These are phyloP conservation scores for Magnusiomyces ingens DNA, from an alignment of 1,139 yeast genomes.

Conservation along the genomic window DNA sequence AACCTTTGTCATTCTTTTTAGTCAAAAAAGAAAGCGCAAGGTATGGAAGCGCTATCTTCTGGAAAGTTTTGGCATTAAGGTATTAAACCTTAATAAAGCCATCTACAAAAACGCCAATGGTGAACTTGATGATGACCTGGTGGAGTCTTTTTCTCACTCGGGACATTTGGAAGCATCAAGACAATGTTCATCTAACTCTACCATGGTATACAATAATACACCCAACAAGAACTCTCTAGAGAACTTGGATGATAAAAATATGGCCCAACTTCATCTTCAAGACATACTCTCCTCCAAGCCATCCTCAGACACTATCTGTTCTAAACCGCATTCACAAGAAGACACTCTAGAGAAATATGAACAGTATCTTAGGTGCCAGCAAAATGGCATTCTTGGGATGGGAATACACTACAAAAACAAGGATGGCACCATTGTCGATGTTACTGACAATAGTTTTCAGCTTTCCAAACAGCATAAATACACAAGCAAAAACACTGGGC, in stretches of 20 bases:
- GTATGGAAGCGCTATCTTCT: conserved; percentile 11
- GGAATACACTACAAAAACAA: background rate
- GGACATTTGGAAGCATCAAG: background rate
- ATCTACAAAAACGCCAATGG: conserved; percentile 5
- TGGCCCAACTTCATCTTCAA: background rate
- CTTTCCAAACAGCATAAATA: background rate
- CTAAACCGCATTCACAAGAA: too few species aligned
- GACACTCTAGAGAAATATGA: background rate
- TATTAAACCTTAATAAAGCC: conserved; percentile 5
- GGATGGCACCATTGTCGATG: background rate
- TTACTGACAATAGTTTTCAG: background rate
- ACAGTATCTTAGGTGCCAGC: background rate
- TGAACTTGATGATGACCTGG: background rate
- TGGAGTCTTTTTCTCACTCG: background rate
- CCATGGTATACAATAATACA: background rate
- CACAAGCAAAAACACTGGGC: background rate
- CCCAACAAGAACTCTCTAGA: background rate
- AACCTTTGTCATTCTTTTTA: conserved; percentile 10
- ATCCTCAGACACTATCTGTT: background rate
- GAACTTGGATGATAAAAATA: background rate
- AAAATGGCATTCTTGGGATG: background rate
- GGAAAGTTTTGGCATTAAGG: conserved; percentile 8
- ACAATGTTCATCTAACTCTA: background rate
- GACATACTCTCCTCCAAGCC: background rate
- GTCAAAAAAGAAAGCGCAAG: conserved; percentile 14